phyloP scores from a whole-genome alignment of 1,139 yeast genomes.

The Lodderomyces jiufengensis region DNA sequence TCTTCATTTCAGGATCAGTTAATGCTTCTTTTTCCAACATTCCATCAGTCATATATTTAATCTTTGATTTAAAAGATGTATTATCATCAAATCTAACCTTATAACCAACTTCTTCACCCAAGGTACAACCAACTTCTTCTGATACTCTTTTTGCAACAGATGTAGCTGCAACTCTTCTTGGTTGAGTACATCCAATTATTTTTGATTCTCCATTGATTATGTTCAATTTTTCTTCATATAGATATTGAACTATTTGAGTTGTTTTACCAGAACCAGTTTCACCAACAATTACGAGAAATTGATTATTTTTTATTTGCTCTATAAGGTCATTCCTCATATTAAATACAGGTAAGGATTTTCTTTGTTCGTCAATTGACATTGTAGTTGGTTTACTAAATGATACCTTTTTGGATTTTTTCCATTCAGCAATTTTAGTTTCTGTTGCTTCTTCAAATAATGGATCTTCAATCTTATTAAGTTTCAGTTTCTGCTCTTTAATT shows the following conservation, averaged over 20 bases:
- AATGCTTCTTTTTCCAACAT: constrained; percentile 85
- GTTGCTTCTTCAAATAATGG: constrained; percentile 26
- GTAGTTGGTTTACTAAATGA: constrained; percentile 54
- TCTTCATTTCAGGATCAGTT: constrained; percentile 66
- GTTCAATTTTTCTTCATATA: constrained; percentile 37
- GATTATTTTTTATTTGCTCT: constrained; percentile 46
- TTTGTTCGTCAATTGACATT: constrained; percentile 59
- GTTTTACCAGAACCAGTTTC: constrained; percentile 48
- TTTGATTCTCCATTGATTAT: constrained; percentile 15
- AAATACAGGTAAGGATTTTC: constrained; percentile 72
- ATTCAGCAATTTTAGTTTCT: constrained; percentile 8
- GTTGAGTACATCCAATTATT: constrained; percentile 83
- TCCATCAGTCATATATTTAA: constrained; percentile 89
- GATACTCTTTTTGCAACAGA: constrained; percentile 89
- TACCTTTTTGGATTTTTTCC: constrained; percentile 22
- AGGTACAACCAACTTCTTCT: constrained; percentile 65
- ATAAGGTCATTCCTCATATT: constrained; percentile 57
- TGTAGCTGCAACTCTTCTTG: constrained; percentile 94
- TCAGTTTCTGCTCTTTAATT: constrained; percentile 46
- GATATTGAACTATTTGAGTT: constrained; percentile 40
- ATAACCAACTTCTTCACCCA: constrained; percentile 85
- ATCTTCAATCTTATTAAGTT: constrained; percentile 44
- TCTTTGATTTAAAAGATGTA: constrained; percentile 50
- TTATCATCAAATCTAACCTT: constrained; percentile 83
- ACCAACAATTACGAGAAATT: constrained; percentile 45